A percentile compares a stretch with the other conserved stretches of the same genome.
phyloP scores from a whole-genome alignment of 352 stramenopile species.

The Blastocystis sp. region DNA sequence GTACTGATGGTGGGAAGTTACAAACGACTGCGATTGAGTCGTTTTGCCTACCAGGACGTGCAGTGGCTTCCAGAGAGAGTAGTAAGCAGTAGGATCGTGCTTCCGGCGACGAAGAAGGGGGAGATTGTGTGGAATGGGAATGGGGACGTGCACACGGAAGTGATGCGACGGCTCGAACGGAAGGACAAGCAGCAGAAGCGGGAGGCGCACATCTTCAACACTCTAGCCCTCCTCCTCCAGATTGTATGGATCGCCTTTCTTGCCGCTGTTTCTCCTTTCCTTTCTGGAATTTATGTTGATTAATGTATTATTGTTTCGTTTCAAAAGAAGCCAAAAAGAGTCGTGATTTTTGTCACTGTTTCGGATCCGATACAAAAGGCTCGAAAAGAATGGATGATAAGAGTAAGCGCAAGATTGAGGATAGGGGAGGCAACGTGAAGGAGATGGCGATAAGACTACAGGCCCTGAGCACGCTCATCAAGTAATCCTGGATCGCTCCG shows the following conservation, averaged over 20 bases:
- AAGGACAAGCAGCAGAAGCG: conserved; percentile 12
- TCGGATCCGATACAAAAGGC: conserved; percentile 31
- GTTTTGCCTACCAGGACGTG: neutral
- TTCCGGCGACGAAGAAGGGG: conserved; percentile 10
- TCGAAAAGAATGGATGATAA: conserved; percentile 48
- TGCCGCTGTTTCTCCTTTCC: neutral
- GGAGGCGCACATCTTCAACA: neutral
- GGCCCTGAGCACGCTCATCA: neutral
- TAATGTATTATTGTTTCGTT: neutral
- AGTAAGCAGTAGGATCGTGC: conserved; percentile 9
- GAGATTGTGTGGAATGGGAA: conserved; percentile 1
- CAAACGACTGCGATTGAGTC: neutral
- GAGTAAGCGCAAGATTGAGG: conserved; percentile 10
- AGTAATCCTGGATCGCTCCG: neutral
- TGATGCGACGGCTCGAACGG: neutral
- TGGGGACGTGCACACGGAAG: neutral
- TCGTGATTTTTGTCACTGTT: neutral
- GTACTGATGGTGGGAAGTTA: conserved; percentile 7
- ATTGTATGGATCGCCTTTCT: conserved; percentile 13
- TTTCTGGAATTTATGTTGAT: conserved; percentile 43
- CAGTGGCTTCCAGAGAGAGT: neutral
- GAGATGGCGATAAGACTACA: conserved; percentile 24
- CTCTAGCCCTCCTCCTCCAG: conserved; percentile 5
- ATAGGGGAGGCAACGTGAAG: conserved; percentile 16
- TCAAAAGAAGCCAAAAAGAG: neutral